A percentile compares a stretch with the other conserved stretches of the same genome.
Evolutionary conservation across 2,329 filamentous ascomycete genomes (phyloP).

Genomic region (Monascus ruber): DNA sequence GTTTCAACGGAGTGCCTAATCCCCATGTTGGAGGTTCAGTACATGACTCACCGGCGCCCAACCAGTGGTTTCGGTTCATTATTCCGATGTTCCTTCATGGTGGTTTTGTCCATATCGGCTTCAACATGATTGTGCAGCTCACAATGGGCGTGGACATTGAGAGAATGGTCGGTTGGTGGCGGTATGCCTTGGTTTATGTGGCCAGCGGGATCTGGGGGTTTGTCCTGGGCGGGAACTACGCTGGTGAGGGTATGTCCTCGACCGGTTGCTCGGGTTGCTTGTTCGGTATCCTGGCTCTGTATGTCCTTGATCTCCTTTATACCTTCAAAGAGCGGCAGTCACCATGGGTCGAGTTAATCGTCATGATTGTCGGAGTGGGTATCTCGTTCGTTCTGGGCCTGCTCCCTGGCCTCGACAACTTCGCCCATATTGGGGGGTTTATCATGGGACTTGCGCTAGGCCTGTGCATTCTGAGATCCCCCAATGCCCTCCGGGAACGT

Average conservation of each 20-base stretch:
- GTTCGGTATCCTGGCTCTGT: conserved; percentile 84
- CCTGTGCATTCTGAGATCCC: conserved; percentile 78
- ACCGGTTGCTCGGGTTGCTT: conserved; percentile 82
- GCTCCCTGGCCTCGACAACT: conserved; percentile 89
- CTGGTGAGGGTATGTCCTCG: conserved; percentile 66
- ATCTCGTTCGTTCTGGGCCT: conserved; percentile 89
- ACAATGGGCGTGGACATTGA: conserved; percentile 91
- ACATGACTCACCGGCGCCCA: conserved; percentile 53
- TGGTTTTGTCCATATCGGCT: conserved; percentile 85
- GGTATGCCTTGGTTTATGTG: conserved; percentile 84
- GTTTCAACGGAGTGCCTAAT: conserved; percentile 65
- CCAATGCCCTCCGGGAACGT: conserved; percentile 62
- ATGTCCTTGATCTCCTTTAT: conserved; percentile 80
- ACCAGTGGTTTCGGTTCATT: conserved; percentile 98
- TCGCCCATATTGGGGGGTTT: conserved; percentile 93
- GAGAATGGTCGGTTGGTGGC: conserved; percentile 71
- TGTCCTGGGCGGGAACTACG: conserved; percentile 88
- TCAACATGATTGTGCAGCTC: conserved; percentile 86
- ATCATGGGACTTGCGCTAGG: conserved; percentile 82
- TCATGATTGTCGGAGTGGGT: conserved; percentile 71
- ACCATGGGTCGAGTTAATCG: conserved; percentile 74
- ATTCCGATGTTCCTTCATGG: conserved; percentile 90
- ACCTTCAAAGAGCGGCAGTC: conserved; percentile 71
- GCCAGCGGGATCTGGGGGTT: conserved; percentile 90
- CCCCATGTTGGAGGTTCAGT: conserved; percentile 41